A percentile compares a stretch with the other conserved stretches of the same genome.
These are phyloP conservation scores for Cercospora sesami DNA, from an alignment of 2,329 filamentous ascomycete genomes.

Conservation along the genomic window DNA sequence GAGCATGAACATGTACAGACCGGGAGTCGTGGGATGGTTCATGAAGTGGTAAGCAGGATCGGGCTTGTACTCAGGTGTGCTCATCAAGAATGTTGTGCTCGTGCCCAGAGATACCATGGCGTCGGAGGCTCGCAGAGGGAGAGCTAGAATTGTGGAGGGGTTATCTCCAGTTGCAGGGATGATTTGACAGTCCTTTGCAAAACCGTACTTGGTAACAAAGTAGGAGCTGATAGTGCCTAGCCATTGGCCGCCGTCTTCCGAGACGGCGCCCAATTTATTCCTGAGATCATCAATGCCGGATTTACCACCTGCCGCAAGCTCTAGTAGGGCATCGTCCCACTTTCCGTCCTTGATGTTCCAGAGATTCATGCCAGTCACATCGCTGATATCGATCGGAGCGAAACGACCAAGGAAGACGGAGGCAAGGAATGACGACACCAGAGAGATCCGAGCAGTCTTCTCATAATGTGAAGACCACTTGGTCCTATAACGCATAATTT, in stretches of 20 bases:
- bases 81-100: conserved; percentile 96
- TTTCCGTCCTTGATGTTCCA: conserved; percentile 78
- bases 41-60: conserved; percentile 95
- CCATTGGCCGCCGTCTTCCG: conserved; percentile 74
- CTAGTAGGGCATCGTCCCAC: conserved; percentile 75
- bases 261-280: conserved; percentile 76
- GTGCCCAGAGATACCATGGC: conserved; percentile 95
- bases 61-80: conserved; percentile 84
- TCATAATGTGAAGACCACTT: conserved; percentile 80
- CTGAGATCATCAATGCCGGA: conserved; percentile 66
- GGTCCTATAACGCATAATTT: conserved; percentile 84
- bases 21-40: conserved; percentile 88
- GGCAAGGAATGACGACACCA: conserved; percentile 93
- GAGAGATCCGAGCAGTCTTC: conserved; percentile 78
- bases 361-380: conserved; percentile 95
- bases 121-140: conserved; percentile 82
- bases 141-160: conserved; percentile 86
- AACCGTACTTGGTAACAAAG: conserved; percentile 76
- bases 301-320: conserved; percentile 66
- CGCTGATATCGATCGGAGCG: conserved; percentile 88
- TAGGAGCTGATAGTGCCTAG: conserved; percentile 76
- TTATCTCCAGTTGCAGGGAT: conserved; percentile 94
- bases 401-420: conserved; percentile 83
- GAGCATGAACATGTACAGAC: conserved; percentile 99
- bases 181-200: conserved; percentile 71